Evolutionary conservation across 169 alveolate species (phyloP).

Genomic region (Eimeria mitis): DNA sequence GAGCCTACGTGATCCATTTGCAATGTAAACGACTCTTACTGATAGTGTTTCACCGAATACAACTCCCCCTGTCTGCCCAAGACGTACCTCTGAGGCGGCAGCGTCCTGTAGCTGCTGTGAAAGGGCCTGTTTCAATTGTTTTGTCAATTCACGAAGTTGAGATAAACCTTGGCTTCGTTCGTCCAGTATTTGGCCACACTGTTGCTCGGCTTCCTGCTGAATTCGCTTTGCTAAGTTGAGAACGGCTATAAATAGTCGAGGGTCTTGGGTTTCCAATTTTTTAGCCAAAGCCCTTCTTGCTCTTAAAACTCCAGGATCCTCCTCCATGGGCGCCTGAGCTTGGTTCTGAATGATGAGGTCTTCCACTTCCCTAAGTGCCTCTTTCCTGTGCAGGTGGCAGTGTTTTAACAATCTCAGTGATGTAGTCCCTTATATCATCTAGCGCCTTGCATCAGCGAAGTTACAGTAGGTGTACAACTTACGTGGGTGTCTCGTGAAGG

Average conservation of each 20-base stretch:
- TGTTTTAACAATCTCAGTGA: background rate
- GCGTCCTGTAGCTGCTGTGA: constrained; percentile 30
- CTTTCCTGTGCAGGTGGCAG: constrained; percentile 6
- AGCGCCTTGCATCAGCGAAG: background rate
- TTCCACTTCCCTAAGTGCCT: constrained; percentile 1
- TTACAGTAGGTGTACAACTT: background rate
- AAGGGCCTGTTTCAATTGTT: constrained; percentile 12
- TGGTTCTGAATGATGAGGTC: constrained; percentile 54
- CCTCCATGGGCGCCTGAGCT: constrained; percentile 27
- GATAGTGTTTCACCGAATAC: background rate
- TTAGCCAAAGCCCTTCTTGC: constrained; percentile 63
- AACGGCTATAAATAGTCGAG: constrained; percentile 39
- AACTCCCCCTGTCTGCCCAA: background rate
- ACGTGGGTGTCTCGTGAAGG: background rate
- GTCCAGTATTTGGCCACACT: constrained; percentile 2
- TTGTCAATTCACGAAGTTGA: constrained; percentile 17
- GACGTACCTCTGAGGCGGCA: constrained; percentile 36
- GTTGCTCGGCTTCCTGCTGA: constrained; percentile 31
- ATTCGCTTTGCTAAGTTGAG: constrained; percentile 38
- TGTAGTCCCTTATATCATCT: background rate
- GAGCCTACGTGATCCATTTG: background rate
- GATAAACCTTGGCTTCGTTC: constrained; percentile 50
- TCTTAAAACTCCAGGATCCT: constrained; percentile 68
- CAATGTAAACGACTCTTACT: background rate
- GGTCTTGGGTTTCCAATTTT: constrained; percentile 22